Base-by-base conservation (phyloP, 306 rosid species). In the Nissolia schottii region DNA sequence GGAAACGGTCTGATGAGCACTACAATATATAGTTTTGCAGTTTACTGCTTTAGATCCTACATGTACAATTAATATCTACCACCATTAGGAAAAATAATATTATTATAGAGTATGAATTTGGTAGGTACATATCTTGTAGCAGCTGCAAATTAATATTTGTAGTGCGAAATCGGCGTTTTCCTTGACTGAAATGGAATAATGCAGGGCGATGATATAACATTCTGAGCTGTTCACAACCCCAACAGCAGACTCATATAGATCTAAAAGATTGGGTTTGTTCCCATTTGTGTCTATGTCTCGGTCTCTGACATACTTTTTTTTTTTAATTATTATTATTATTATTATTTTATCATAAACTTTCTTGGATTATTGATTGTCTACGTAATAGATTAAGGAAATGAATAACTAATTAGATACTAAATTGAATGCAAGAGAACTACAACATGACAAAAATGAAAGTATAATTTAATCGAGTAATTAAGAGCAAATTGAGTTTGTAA, bases 201-300 rank as follows among this genome's bases (percentile, higher is more conserved):
- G 70, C 32, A 45, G n/a, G 6, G 27, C 4, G 7, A 32, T 31
- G 13, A 58, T 48, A 29, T 78, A 64, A 74, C 79, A 76, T 24
- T 70, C 62, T 87, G 81, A 82, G 87, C 53, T 84, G 92, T 77
- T 64, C 50, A 58, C 80, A 80, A 60, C 84, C 80, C 64, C 32
- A 67, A 69, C 67, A 11, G 54, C 77, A 49, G 25, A 7, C 20
- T n/a, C 25, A 11, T 5, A 6, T 23, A 55, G 22, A 37, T 58
- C 50, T 27, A 22, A 38, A 74, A 83, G 80, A 80, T 65, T 20
- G 65, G 55, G 64, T 80, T 68, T 81, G 82, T 73, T 75, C 66
- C 19, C 10, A 32, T 59, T 24, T 66, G 22, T 5, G 3, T 2
- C 22, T 5, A 7, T 6, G 13, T 16, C 40, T 11, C 4, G 1